These are phyloP conservation scores for Ordospora pajunii DNA, from an alignment of 371 early-diverging fungal genomes.

Conservation along the genomic window DNA sequence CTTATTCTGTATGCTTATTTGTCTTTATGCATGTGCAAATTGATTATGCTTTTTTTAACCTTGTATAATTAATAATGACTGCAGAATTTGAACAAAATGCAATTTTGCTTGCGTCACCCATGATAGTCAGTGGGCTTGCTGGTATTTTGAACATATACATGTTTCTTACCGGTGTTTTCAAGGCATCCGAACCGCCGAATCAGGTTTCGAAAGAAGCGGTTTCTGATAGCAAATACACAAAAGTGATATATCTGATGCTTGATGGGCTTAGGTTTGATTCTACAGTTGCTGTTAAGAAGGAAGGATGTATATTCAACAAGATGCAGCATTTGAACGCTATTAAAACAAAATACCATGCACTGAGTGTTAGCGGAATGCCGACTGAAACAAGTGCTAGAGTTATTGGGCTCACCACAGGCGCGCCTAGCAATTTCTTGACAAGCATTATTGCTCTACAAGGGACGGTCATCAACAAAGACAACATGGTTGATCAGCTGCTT, in stretches of 20 bases:
- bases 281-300: slow-evolving; percentile 3
- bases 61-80: too few relatives aligned
- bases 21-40: too few relatives aligned
- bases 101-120: not conserved
- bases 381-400: slow-evolving; percentile 58
- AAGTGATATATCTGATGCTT: slow-evolving; percentile 52
- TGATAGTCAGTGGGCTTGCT: not conserved
- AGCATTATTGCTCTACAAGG: slow-evolving; percentile 45
- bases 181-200: not conserved
- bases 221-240: slow-evolving; percentile 8
- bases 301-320: not conserved
- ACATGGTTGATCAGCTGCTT: slow-evolving; percentile 37
- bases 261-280: slow-evolving; percentile 60
- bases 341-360: not conserved
- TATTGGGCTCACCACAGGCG: slow-evolving; percentile 47
- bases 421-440: slow-evolving; percentile 53
- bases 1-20: too few relatives aligned
- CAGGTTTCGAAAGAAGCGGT: not conserved
- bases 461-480: slow-evolving; percentile 22
- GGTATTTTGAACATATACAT: slow-evolving; percentile 1
- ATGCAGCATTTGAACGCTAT: slow-evolving; percentile 5
- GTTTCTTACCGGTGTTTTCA: slow-evolving; percentile 24
- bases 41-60: too few relatives aligned
- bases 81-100: too few relatives aligned
- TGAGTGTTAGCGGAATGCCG: slow-evolving; percentile 55